These are phyloP conservation scores for Linaria vulgaris DNA, from an alignment of 257 asterid genomes.

Conservation along the genomic window DNA sequence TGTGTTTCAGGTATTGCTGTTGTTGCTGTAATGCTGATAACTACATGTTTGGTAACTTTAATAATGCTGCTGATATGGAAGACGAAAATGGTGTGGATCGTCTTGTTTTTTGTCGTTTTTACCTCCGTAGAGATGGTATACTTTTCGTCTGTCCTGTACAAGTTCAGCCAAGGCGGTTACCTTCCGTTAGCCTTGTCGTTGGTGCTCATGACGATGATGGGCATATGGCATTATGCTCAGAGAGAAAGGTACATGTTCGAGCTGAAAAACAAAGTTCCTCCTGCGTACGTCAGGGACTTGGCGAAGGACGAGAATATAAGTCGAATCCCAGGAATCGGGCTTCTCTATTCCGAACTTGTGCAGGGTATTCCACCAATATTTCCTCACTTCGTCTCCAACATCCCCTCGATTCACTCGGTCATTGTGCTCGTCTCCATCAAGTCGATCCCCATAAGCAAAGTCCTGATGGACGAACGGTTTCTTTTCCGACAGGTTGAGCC, in stretches of 20 bases:
- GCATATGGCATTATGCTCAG: slow-evolving; percentile 59
- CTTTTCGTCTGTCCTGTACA: slow-evolving; percentile 52
- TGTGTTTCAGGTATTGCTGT: slow-evolving; percentile 59
- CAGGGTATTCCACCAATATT: slow-evolving; percentile 80
- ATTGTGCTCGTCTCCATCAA: slow-evolving; percentile 66
- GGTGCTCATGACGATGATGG: slow-evolving; percentile 54
- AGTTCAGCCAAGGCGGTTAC: slow-evolving; percentile 69
- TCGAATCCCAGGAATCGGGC: slow-evolving; percentile 63
- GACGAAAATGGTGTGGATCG: slow-evolving; percentile 52
- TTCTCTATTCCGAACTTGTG: slow-evolving; percentile 62
- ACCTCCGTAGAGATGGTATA: slow-evolving; percentile 39
- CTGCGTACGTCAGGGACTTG: slow-evolving; percentile 37
- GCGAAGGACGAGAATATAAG: slow-evolving; percentile 29
- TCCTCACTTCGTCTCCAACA: slow-evolving; percentile 52
- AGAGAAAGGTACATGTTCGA: slow-evolving; percentile 53
- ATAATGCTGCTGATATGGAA: slow-evolving; percentile 73
- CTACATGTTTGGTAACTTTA: slow-evolving; percentile 49
- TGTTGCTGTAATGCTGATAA: slow-evolving; percentile 64
- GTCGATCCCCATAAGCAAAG: slow-evolving; percentile 64
- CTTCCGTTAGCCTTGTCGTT: slow-evolving; percentile 55
- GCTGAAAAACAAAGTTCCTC: slow-evolving; percentile 60
- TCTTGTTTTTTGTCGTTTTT: slow-evolving; percentile 37
- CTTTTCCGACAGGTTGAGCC: slow-evolving; percentile 64
- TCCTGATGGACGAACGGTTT: slow-evolving; percentile 51
- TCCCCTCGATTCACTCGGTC: slow-evolving; percentile 60